A percentile compares a stretch with the other conserved stretches of the same genome.
Conservation (phyloP, 345 rosid species). For the Arabidopsis suecica region DNA sequence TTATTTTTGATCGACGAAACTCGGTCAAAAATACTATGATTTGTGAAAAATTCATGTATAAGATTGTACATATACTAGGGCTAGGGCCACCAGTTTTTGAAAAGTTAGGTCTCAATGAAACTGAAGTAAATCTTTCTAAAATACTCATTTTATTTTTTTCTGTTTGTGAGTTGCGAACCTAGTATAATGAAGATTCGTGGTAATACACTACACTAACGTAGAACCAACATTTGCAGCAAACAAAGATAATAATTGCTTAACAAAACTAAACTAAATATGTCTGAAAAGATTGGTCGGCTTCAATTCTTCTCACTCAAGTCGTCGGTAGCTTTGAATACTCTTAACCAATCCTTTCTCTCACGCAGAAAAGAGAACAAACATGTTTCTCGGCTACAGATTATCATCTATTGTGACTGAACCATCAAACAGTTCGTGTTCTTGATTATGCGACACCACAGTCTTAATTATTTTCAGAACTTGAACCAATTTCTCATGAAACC, state of each 20-base stretch:
- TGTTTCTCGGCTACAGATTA: slow-evolving; percentile 4
- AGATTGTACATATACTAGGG: not conserved
- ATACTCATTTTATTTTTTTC: not conserved
- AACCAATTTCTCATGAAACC: not conserved
- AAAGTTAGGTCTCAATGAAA: not conserved
- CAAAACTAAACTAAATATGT: not conserved
- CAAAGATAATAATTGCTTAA: not conserved
- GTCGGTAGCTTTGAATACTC: not conserved
- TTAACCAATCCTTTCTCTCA: not conserved
- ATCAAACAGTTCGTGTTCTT: not conserved
- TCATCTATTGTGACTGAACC: slow-evolving; percentile 8
- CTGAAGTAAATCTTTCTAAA: not conserved
- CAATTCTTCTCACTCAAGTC: not conserved
- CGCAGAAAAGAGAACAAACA: not conserved
- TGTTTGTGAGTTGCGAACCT: not conserved
- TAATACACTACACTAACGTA: not conserved
- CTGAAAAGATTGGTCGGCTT: not conserved
- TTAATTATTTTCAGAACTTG: too few species aligned
- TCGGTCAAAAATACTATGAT: not conserved
- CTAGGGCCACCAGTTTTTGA: not conserved
- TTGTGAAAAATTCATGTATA: not conserved
- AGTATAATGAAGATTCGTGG: not conserved
- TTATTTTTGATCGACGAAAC: not conserved
- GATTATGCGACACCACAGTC: not conserved
- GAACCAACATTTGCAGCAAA: not conserved